A percentile compares a stretch with the other conserved stretches of the same genome.
phyloP scores from a whole-genome alignment of 495 filamentous ascomycete genomes.

The Neurospora tetrasperma region DNA sequence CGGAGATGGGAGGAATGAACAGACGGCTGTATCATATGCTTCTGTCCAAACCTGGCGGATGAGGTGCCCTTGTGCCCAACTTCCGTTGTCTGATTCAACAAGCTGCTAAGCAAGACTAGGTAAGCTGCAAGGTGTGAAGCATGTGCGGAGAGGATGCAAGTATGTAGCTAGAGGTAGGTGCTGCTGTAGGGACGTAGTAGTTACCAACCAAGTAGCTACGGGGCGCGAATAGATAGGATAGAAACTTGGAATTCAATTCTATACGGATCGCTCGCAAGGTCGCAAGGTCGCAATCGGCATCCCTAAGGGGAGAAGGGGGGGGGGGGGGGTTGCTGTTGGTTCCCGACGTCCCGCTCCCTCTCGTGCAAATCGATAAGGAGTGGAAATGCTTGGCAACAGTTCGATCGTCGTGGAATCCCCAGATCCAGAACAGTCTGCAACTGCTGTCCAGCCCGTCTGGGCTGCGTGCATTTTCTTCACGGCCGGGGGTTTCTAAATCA shows the following conservation, averaged over 20 bases:
- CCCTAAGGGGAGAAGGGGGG: background rate
- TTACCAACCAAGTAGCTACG: background rate
- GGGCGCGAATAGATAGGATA: slow-evolving; percentile 1
- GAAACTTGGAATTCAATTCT: background rate
- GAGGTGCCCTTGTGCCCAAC: background rate
- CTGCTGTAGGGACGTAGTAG: background rate
- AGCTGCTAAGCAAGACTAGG: background rate
- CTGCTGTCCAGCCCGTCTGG: background rate
- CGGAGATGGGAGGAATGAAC: background rate
- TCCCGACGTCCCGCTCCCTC: background rate
- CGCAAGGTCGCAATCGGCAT: background rate
- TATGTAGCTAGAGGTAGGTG: background rate
- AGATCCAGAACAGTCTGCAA: slow-evolving; percentile 5
- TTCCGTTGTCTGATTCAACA: background rate
- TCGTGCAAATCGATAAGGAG: slow-evolving; percentile 7
- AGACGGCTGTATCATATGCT: background rate
- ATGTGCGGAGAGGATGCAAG: background rate
- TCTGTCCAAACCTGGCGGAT: background rate
- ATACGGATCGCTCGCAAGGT: background rate
- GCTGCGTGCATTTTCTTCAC: background rate
- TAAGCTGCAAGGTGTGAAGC: background rate
- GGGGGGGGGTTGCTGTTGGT: background rate
- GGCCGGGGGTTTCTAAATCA: background rate
- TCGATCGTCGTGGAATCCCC: slow-evolving; percentile 11
- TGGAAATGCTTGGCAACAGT: slow-evolving; percentile 5